Evolutionary conservation across 2,329 filamentous ascomycete species (phyloP).

Genomic region (Colletotrichum coccodes): DNA sequence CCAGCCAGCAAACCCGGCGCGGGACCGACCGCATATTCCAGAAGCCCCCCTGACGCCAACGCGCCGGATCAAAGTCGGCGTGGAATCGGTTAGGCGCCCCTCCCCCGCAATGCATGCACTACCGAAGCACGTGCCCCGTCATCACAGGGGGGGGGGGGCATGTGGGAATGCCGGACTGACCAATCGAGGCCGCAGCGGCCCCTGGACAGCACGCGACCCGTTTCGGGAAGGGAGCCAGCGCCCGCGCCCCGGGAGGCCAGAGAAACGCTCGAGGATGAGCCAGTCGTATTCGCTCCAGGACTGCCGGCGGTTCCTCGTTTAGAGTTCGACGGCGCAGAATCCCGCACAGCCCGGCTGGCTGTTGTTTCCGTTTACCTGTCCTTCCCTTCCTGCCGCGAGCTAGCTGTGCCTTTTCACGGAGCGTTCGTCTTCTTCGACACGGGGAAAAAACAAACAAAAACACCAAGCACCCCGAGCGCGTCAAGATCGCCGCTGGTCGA

Average conservation of each 20-base stretch:
- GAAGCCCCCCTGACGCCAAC: too few relatives aligned
- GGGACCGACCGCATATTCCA: too few relatives aligned
- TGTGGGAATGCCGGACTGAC: not conserved
- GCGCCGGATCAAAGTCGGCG: too few relatives aligned
- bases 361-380: not conserved
- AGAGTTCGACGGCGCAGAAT: not conserved
- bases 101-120: slow-evolving; percentile 10
- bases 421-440: too few relatives aligned
- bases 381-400: not conserved
- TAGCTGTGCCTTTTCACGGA: not conserved
- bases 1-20: too few relatives aligned
- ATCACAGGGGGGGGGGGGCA: not conserved
- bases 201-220: not conserved
- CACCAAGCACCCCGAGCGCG: too few relatives aligned
- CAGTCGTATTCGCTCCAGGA: not conserved
- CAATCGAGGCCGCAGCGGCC: not conserved
- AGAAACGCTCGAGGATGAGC: not conserved
- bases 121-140: not conserved
- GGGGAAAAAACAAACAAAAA: too few relatives aligned
- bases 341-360: not conserved
- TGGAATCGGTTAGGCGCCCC: slow-evolving; percentile 39
- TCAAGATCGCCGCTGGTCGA: not conserved
- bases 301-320: not conserved
- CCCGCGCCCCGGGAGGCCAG: not conserved
- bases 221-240: slow-evolving; percentile 4